Evolutionary conservation across 1,284 basidiomycete species (phyloP), one percentile per base, ranked within the genome.

Genomic region (Apiotrichum siamense): DNA sequence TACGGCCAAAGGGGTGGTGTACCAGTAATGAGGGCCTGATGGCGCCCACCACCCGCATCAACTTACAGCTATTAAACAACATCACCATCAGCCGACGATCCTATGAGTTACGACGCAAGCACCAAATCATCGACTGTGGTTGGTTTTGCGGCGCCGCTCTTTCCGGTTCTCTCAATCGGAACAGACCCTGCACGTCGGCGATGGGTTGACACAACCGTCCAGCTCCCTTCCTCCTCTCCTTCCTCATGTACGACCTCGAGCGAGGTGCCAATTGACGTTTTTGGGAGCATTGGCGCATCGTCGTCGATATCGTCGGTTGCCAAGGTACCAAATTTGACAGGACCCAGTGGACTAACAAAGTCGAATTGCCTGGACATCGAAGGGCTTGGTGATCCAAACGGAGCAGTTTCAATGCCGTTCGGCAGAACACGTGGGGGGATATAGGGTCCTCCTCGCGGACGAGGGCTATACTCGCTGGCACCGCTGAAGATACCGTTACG

Each of bases 371-470:
- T 57, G 7, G 61, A 58, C 0, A 66, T 64, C 49, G 31, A 60
- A 27, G 44, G 56, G 27, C 33, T 55, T 11, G 43, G 48, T 25
- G 48, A 42, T n/a, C 53, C 42, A 29, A 44, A 47, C 2, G 62
- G 62, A 11, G 67, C 69, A 0, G 65, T 69, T 37, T 72, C 70
- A 44, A 70, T 69, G 1, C 67, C 69, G 0, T 63, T 67, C 2
- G 70, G 66, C 17, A 70, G 47, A 13, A 66, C 65, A 2, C 67
- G 57, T 1, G 67, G 68, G 1, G 70, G 68, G 0, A 67, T 69
- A 41, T 66, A 72, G 0, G 65, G 67, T 3, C 52, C 48, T 4
- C 63, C 61, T 12, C 67, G 53, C 12, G 54, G 50, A 10, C 67
- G 62, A 0, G 70, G 70, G 25, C 60, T 64, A 24, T 56, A 61